These are phyloP conservation scores for Hypoxylon fuscum DNA, from an alignment of 495 filamentous ascomycete genomes.

Conservation along the genomic window DNA sequence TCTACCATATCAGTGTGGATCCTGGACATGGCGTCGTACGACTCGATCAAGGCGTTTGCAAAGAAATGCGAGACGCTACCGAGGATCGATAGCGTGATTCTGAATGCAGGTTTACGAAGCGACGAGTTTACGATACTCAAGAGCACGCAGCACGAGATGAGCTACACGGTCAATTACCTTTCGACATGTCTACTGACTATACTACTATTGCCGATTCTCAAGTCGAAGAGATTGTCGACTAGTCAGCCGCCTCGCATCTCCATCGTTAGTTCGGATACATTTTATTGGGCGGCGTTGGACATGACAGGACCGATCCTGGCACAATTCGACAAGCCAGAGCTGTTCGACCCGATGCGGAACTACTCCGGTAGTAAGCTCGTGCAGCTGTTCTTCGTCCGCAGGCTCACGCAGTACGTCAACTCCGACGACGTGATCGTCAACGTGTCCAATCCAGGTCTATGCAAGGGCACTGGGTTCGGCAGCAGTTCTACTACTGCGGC, in stretches of 20 bases:
- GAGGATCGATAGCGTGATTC: slow-evolving; percentile 56
- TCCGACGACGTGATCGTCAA: slow-evolving; percentile 58
- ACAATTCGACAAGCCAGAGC: slow-evolving; percentile 46
- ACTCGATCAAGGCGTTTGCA: slow-evolving; percentile 55
- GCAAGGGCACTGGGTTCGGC: slow-evolving; percentile 48
- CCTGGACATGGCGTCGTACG: slow-evolving; percentile 60
- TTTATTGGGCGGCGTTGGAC: slow-evolving; percentile 42
- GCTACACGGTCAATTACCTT: slow-evolving; percentile 54
- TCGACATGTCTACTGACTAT: slow-evolving; percentile 56
- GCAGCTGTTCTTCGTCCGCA: slow-evolving; percentile 49
- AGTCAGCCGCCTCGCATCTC: slow-evolving; percentile 46
- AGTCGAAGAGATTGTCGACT: slow-evolving; percentile 43
- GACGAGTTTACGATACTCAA: slow-evolving; percentile 43
- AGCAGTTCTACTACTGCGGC: slow-evolving; percentile 30
- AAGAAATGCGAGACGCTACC: slow-evolving; percentile 48
- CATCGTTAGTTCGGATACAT: slow-evolving; percentile 51
- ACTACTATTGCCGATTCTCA: slow-evolving; percentile 56
- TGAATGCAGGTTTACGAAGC: slow-evolving; percentile 60
- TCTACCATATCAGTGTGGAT: slow-evolving; percentile 56
- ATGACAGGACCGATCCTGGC: slow-evolving; percentile 47
- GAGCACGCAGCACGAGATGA: slow-evolving; percentile 54
- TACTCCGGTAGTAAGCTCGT: slow-evolving; percentile 56
- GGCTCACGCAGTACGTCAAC: slow-evolving; percentile 51
- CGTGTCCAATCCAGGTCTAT: slow-evolving; percentile 55
- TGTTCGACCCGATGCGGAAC: slow-evolving; percentile 33